A percentile compares a stretch with the other conserved stretches of the same genome.
phyloP scores from a whole-genome alignment of 2,329 filamentous ascomycete species.

The Parascedosporium putredinis region DNA sequence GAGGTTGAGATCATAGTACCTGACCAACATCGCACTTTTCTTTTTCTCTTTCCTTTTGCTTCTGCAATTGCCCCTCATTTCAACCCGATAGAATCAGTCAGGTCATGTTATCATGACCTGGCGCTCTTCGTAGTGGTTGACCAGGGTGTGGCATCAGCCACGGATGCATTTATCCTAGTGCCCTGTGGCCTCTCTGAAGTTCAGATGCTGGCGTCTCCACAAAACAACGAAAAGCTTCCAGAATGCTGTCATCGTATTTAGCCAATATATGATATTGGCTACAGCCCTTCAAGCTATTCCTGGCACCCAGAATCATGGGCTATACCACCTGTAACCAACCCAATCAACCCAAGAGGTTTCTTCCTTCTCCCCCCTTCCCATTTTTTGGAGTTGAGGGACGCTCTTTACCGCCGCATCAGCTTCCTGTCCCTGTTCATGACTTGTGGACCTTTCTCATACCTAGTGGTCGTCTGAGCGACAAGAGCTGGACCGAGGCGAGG shows the following conservation, averaged over 20 bases:
- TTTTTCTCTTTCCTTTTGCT: neutral
- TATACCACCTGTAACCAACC: neutral
- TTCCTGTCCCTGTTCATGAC: no score
- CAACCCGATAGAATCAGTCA: no score
- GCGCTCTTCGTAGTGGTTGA: neutral
- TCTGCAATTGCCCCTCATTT: neutral
- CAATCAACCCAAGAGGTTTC: neutral
- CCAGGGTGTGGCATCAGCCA: neutral
- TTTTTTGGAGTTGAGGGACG: no score
- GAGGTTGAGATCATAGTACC: no score
- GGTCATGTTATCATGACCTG: no score
- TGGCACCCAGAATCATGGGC: neutral
- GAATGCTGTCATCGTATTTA: constrained; percentile 7
- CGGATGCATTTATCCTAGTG: neutral
- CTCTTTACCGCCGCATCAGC: no score
- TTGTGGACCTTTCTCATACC: no score
- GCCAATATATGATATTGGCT: constrained; percentile 5
- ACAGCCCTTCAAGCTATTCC: neutral
- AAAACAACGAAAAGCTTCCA: constrained; percentile 5
- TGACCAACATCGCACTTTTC: no score
- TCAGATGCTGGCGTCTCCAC: neutral
- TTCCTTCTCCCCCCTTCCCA: no score
- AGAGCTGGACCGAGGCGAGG: no score
- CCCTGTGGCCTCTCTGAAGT: neutral
- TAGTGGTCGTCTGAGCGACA: no score